Conservation (phyloP, 2,329 filamentous ascomycete species). For the Xenoacremonium recifei region DNA sequence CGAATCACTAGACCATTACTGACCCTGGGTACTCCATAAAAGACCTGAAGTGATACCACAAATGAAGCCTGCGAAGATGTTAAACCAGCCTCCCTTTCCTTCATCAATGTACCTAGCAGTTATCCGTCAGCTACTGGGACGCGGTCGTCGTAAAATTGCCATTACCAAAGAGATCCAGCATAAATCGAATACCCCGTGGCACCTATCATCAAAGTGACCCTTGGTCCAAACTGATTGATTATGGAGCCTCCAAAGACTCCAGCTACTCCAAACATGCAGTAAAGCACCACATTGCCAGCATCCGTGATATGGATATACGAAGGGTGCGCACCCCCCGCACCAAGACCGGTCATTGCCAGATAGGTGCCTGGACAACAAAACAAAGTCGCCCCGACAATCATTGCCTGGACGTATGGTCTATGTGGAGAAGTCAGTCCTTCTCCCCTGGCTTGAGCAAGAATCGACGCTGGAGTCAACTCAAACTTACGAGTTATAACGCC, state of each 20-base stretch:
- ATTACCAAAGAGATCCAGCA: constrained; percentile 8
- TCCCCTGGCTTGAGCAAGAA: background rate
- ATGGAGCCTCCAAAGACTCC: constrained; percentile 15
- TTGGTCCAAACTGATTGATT: constrained; percentile 13
- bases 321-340: constrained; percentile 17
- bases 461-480: background rate
- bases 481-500: background rate
- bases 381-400: constrained; percentile 10
- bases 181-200: constrained; percentile 10
- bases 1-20: background rate
- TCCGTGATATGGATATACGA: constrained; percentile 13
- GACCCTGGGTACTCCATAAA: background rate
- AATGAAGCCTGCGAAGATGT: background rate
- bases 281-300: constrained; percentile 15
- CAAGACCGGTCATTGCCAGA: constrained; percentile 21
- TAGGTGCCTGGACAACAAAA: constrained; percentile 23
- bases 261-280: constrained; percentile 11
- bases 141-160: background rate
- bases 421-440: background rate
- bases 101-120: constrained; percentile 6
- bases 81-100: constrained; percentile 6
- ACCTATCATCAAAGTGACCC: constrained; percentile 7
- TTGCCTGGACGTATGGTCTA: constrained; percentile 10
- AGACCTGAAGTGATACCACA: constrained; percentile 5
- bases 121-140: no score